Conservation (phyloP, 305 asterid genomes). For the Fraxinus platypoda region DNA sequence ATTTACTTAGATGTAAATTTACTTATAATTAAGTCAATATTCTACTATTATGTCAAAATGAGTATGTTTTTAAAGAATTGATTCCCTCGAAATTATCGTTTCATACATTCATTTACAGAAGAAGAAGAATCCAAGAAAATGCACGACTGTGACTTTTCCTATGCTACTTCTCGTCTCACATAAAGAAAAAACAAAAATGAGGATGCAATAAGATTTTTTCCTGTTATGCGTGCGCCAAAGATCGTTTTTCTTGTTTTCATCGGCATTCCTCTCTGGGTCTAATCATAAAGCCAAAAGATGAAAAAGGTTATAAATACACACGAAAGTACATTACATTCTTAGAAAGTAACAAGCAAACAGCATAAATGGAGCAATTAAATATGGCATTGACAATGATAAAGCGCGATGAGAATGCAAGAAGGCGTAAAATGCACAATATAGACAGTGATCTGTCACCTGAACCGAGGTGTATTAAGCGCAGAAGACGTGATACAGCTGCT, state of each 20-base stretch:
- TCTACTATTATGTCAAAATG: no score
- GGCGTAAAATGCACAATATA: slow-evolving; percentile 16
- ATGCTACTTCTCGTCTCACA: background rate
- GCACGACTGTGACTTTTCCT: slow-evolving; percentile 17
- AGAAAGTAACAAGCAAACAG: background rate
- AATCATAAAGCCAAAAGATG: slow-evolving; percentile 31
- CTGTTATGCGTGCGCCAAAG: background rate
- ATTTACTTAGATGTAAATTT: no score
- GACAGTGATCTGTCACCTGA: slow-evolving; percentile 30
- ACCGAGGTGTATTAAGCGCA: slow-evolving; percentile 37
- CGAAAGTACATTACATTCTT: slow-evolving; percentile 12
- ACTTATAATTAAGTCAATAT: no score
- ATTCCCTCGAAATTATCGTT: slow-evolving; percentile 40
- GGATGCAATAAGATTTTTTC: slow-evolving; percentile 12
- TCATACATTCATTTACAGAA: background rate
- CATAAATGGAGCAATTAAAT: background rate
- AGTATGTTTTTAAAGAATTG: background rate
- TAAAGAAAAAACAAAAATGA: background rate
- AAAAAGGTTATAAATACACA: slow-evolving; percentile 21
- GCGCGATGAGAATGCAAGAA: slow-evolving; percentile 37
- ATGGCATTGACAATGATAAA: slow-evolving; percentile 41
- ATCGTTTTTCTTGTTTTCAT: slow-evolving; percentile 32
- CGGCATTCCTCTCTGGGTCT: slow-evolving; percentile 35
- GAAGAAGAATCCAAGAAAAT: slow-evolving; percentile 41
- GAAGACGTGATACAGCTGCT: slow-evolving; percentile 38